Evolutionary conservation across 768 basidiomycete species (phyloP), one percentile per base, ranked within the genome.

Genomic region (Phanerochaete sordida): DNA sequence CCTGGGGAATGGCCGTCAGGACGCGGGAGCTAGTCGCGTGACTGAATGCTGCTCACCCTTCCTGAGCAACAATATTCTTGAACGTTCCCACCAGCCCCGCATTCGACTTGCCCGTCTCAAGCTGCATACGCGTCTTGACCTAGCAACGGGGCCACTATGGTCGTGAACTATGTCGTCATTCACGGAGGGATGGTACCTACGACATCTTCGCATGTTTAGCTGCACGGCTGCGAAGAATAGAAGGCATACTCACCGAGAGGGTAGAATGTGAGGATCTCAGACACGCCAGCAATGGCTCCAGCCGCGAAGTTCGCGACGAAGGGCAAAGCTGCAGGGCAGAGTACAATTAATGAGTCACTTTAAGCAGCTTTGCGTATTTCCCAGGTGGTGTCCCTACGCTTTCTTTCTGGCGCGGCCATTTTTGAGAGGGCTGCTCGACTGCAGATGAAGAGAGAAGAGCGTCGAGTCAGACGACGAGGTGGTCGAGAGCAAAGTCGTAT

Each of bases 101-200:
- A 47, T 82, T 74, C 35, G 80, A 75, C 75, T 90, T 92, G 2
- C 93, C 93, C 4, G 87, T 91, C 71, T 91, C 90, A n/a, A 99
- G 81, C 72, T 99, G 97, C 87, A 98, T 95, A 27, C 97, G 91
- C 23, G 97, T 99, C 78, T 99, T 98, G 71, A 98, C 94, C 91
- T 94, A 69, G 19, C 45, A 37, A 28, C 19, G 61, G 39, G 30
- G 24, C 48, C 27, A 56, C 59, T 46, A 60, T 39, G 19, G 61
- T 58, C 44, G 63, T 53, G 60, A 44, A 23, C 15, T 27, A 56
- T 58, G 39, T 37, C 23, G 28, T 30, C 19, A 19, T 49, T 31
- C 48, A 7, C 46, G 45, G 56, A 37, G 54, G 50, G 26, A 45
- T 39, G 26, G 1, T 15, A 84, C 91, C 68, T 75, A 93, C 91